phyloP scores from a whole-genome alignment of 805 yeast species.

The Nakazawaea molendinolei region DNA sequence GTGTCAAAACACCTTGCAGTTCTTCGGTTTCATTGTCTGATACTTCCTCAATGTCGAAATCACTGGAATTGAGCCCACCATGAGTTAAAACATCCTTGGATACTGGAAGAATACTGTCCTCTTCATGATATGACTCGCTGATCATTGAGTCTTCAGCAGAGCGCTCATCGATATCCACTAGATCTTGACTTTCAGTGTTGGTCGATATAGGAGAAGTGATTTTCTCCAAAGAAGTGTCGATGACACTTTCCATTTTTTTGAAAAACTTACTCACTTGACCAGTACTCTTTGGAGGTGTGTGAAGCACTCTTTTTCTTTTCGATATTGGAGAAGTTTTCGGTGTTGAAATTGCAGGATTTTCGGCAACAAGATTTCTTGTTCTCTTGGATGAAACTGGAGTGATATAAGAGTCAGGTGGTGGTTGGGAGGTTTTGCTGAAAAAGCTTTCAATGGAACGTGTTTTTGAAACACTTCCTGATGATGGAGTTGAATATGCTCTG shows the following conservation, averaged over 20 bases:
- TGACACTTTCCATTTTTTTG: slow-evolving; percentile 5
- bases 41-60: slow-evolving; percentile 16
- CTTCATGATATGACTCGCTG: too few species aligned
- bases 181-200: slow-evolving; percentile 14
- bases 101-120: too few species aligned
- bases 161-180: slow-evolving; percentile 6
- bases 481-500: slow-evolving; percentile 11
- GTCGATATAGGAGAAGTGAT: too few species aligned
- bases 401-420: slow-evolving; percentile 12
- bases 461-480: slow-evolving; percentile 2
- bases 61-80: slow-evolving; percentile 20
- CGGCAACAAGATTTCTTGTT: slow-evolving; percentile 11
- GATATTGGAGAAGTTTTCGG: slow-evolving; percentile 17
- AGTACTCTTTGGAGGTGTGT: slow-evolving; percentile 9
- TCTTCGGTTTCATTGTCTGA: slow-evolving; percentile 6
- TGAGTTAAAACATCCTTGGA: too few species aligned
- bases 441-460: slow-evolving; percentile 5
- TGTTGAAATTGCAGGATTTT: not conserved
- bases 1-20: not conserved
- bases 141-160: not conserved
- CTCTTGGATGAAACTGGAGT: slow-evolving; percentile 20
- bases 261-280: slow-evolving; percentile 16
- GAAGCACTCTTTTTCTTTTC: slow-evolving; percentile 21
- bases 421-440: not conserved
- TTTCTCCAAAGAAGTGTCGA: too few species aligned